A percentile compares a stretch with the other conserved stretches of the same genome.
These are phyloP conservation scores for Monosporozyma unispora DNA, from an alignment of 805 yeast genomes.

Conservation along the genomic window DNA sequence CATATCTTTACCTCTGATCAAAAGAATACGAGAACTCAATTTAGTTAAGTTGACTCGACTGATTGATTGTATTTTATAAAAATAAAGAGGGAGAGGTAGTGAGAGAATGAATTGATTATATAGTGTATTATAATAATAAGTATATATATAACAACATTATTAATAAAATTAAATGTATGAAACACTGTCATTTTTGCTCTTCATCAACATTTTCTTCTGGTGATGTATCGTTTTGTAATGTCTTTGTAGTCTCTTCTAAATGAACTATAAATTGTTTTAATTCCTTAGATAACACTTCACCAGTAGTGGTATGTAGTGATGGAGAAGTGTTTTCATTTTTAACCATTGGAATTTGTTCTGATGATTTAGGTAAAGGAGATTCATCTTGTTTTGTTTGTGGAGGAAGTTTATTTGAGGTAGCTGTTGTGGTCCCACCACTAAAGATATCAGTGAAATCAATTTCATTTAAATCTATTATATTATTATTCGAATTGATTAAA, in stretches of 20 bases:
- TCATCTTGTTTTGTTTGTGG: background rate
- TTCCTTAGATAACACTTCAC: background rate
- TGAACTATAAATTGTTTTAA: background rate
- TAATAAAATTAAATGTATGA: background rate
- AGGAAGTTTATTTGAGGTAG: background rate
- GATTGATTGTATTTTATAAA: background rate
- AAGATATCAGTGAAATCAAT: slow-evolving; percentile 31
- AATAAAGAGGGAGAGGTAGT: too few relatives aligned
- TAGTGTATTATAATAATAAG: background rate
- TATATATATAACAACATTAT: background rate
- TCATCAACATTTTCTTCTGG: background rate
- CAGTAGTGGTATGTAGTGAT: background rate
- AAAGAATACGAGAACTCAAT: slow-evolving; percentile 31
- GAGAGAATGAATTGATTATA: background rate
- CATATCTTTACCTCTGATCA: slow-evolving; percentile 44
- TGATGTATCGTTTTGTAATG: background rate
- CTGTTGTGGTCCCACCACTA: slow-evolving; percentile 10
- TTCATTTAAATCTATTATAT: slow-evolving; percentile 21
- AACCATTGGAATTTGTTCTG: background rate
- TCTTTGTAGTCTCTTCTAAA: background rate
- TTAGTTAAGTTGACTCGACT: slow-evolving; percentile 2
- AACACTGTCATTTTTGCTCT: background rate
- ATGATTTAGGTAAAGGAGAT: background rate
- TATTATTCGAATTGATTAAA: background rate
- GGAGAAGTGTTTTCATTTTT: background rate